Evolutionary conservation across 495 filamentous ascomycete species (phyloP).

Genomic region (Copromyces sp.): DNA sequence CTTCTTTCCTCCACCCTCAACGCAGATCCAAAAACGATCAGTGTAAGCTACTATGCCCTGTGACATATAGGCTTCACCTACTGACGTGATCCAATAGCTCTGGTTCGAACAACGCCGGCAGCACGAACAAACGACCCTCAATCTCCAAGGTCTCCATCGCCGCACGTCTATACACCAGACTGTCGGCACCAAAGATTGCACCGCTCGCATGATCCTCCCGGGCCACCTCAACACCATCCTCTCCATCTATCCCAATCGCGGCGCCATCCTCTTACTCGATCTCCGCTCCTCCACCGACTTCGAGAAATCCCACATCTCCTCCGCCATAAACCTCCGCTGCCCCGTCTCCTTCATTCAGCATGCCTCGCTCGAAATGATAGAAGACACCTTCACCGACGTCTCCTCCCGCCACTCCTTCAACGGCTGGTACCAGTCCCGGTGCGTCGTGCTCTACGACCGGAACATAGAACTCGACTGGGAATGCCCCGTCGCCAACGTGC

Average conservation of each 20-base stretch:
- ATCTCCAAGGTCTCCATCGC: constrained; percentile 24
- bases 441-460: constrained; percentile 40
- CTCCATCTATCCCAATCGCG: constrained; percentile 27
- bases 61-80: neutral
- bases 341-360: constrained; percentile 31
- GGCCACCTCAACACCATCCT: constrained; percentile 37
- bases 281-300: constrained; percentile 33
- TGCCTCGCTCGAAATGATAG: constrained; percentile 39
- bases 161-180: constrained; percentile 15
- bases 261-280: constrained; percentile 35
- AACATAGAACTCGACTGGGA: constrained; percentile 37
- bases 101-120: constrained; percentile 39
- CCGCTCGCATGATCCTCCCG: constrained; percentile 34
- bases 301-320: constrained; percentile 35
- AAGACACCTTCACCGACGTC: constrained; percentile 35
- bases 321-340: constrained; percentile 37
- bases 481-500: constrained; percentile 31
- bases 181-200: constrained; percentile 13
- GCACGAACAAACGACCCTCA: constrained; percentile 28
- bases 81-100: constrained; percentile 10
- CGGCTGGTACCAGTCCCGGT: constrained; percentile 34
- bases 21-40: constrained; percentile 27
- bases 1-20: constrained; percentile 33
- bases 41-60: constrained; percentile 4
- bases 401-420: constrained; percentile 32